Evolutionary conservation across 768 basidiomycete genomes (phyloP).

Genomic region (Trametes elegans): DNA sequence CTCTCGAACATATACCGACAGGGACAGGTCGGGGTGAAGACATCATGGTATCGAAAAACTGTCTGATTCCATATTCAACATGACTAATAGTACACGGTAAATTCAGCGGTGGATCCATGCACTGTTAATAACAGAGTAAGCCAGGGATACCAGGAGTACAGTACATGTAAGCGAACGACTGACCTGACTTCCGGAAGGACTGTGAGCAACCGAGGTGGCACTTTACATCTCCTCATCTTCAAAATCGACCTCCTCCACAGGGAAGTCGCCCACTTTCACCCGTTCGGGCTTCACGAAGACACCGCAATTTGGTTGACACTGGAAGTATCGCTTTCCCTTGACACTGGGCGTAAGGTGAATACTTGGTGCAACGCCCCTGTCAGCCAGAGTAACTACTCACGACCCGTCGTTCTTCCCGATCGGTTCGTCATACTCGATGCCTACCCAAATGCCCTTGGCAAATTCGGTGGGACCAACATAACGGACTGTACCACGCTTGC

Average conservation of each 20-base stretch:
- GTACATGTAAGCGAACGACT: too few relatives aligned
- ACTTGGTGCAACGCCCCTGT: constrained; percentile 1
- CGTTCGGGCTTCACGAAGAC: constrained; percentile 85
- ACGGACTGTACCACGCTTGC: constrained; percentile 80
- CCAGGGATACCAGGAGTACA: too few relatives aligned
- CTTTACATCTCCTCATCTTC: constrained; percentile 75
- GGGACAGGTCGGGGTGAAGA: too few relatives aligned
- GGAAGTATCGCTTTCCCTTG: constrained; percentile 83
- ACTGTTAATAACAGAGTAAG: too few relatives aligned
- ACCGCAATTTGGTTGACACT: constrained; percentile 72
- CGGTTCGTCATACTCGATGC: constrained; percentile 94
- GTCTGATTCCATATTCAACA: too few relatives aligned
- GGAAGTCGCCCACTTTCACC: constrained; percentile 82
- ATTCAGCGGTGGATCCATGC: too few relatives aligned
- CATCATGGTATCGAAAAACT: too few relatives aligned
- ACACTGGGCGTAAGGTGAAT: constrained; percentile 47
- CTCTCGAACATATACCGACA: too few relatives aligned
- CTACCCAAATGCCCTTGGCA: constrained; percentile 78
- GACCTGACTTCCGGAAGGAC: too few relatives aligned
- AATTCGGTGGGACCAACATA: constrained; percentile 84
- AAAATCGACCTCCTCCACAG: constrained; percentile 74
- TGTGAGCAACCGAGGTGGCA: neutral
- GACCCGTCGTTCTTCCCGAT: constrained; percentile 94
- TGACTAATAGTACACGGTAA: too few relatives aligned
- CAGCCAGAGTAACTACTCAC: constrained; percentile 47